A percentile compares a stretch with the other conserved stretches of the same genome.
Conservation (phyloP, 2,329 filamentous ascomycete species). For the Colletotrichum sp. region DNA sequence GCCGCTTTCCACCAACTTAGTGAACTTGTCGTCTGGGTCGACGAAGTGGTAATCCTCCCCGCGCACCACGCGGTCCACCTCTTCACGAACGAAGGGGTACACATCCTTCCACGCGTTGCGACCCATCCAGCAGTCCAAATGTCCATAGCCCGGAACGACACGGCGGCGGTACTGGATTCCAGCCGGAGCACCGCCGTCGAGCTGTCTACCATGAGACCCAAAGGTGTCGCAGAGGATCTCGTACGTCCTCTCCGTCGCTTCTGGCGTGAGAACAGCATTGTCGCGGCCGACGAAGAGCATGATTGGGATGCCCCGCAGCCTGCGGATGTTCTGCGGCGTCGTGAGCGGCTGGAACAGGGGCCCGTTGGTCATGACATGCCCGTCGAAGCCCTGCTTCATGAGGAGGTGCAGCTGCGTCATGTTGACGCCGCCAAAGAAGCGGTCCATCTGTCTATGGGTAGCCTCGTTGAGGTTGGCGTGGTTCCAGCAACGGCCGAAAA, state of each 20-base stretch:
- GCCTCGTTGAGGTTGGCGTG: conserved; percentile 70
- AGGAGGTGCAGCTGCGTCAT: conserved; percentile 63
- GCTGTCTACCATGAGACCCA: conserved; percentile 36
- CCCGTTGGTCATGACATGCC: conserved; percentile 56
- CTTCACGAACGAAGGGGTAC: conserved; percentile 59
- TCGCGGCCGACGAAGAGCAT: conserved; percentile 61
- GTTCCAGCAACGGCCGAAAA: conserved; percentile 70
- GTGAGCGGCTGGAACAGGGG: conserved; percentile 53
- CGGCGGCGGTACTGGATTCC: conserved; percentile 53
- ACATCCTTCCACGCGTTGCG: conserved; percentile 64
- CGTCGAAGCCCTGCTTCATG: conserved; percentile 59
- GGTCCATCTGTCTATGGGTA: conserved; percentile 66
- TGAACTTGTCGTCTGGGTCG: conserved; percentile 49
- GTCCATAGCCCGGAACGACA: conserved; percentile 63
- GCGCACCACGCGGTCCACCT: conserved; percentile 57
- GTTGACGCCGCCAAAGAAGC: conserved; percentile 67
- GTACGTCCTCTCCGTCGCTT: conserved; percentile 59
- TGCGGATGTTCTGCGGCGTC: conserved; percentile 52
- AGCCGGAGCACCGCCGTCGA: conserved; percentile 22
- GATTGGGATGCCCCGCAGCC: conserved; percentile 59
- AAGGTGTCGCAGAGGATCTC: conserved; percentile 58
- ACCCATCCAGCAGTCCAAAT: conserved; percentile 69
- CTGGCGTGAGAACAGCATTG: conserved; percentile 60
- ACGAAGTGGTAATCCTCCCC: conserved; percentile 46
- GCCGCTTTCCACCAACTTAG: conserved; percentile 43